A percentile compares a stretch with the other conserved stretches of the same genome.
These are phyloP conservation scores for Fusarium miscanthi DNA, from an alignment of 2,329 filamentous ascomycete species.

Conservation along the genomic window DNA sequence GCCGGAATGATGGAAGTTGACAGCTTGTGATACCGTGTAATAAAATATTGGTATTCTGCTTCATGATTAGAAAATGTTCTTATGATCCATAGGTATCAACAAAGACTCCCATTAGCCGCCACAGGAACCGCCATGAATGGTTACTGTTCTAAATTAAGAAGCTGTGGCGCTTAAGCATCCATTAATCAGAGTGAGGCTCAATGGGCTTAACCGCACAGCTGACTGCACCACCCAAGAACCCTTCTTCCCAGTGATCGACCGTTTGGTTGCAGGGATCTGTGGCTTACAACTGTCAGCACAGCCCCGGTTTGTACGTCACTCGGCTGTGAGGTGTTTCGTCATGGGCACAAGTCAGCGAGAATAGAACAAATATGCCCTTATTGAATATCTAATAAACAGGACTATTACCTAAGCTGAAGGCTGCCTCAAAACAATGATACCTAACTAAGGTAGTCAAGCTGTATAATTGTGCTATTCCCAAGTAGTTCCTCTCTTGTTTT, in stretches of 20 bases:
- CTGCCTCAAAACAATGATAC: background rate
- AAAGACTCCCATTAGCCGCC: constrained; percentile 14
- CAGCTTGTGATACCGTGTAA: background rate
- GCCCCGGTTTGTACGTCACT: constrained; percentile 46
- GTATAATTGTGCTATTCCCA: background rate
- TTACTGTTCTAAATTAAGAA: constrained; percentile 41
- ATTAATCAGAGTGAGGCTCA: constrained; percentile 28
- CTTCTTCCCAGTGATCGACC: constrained; percentile 28
- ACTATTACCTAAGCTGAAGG: constrained; percentile 15
- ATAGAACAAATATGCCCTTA: constrained; percentile 6
- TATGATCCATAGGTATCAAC: background rate
- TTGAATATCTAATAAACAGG: constrained; percentile 15
- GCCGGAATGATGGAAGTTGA: background rate
- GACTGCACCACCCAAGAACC: constrained; percentile 3
- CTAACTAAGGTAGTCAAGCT: background rate
- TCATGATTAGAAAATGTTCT: background rate
- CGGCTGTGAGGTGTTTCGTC: constrained; percentile 36
- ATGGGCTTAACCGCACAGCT: constrained; percentile 3
- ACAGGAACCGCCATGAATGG: background rate
- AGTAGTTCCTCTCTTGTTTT: constrained; percentile 13
- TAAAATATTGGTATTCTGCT: background rate
- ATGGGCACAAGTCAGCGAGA: constrained; percentile 33
- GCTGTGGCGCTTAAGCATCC: constrained; percentile 15
- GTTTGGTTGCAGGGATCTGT: constrained; percentile 25
- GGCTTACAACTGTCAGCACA: constrained; percentile 39